Percentiles rank a stretch among this genome's conserved stretches.
Evolutionary conservation across 202 grass and related monocot species (phyloP).

Genomic region (Carex arenaria): DNA sequence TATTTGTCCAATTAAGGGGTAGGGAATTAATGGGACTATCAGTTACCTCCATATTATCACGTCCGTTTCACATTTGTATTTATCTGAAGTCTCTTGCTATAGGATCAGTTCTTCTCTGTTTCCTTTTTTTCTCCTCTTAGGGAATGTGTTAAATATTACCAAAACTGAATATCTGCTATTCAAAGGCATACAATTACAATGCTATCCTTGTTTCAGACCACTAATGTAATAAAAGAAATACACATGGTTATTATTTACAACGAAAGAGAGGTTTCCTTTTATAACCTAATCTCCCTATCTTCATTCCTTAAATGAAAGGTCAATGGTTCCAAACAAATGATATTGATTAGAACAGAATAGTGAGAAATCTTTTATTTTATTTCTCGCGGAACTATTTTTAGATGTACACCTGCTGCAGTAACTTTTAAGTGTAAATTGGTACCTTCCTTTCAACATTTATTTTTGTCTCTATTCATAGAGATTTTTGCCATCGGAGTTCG

Average conservation of each 20-base stretch:
- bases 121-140: neutral
- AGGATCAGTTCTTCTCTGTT: too few relatives aligned
- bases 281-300: neutral
- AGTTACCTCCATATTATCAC: too few relatives aligned
- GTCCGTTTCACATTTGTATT: too few relatives aligned
- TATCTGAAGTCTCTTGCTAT: too few relatives aligned
- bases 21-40: too few relatives aligned
- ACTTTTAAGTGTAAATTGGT: neutral
- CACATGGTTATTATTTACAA: neutral
- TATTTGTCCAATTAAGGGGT: neutral
- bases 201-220: neutral
- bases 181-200: neutral
- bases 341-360: too few relatives aligned
- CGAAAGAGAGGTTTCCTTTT: neutral
- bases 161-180: neutral
- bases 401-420: too few relatives aligned
- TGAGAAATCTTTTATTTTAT: too few relatives aligned
- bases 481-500: constrained; percentile 80
- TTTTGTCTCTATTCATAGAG: constrained; percentile 19
- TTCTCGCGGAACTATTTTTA: too few relatives aligned
- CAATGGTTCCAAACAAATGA: neutral
- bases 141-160: neutral
- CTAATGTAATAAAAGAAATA: neutral
- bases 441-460: neutral
- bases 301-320: neutral